Base-by-base conservation (phyloP, 257 asterid species). In the Nicotiana sylvestris region DNA sequence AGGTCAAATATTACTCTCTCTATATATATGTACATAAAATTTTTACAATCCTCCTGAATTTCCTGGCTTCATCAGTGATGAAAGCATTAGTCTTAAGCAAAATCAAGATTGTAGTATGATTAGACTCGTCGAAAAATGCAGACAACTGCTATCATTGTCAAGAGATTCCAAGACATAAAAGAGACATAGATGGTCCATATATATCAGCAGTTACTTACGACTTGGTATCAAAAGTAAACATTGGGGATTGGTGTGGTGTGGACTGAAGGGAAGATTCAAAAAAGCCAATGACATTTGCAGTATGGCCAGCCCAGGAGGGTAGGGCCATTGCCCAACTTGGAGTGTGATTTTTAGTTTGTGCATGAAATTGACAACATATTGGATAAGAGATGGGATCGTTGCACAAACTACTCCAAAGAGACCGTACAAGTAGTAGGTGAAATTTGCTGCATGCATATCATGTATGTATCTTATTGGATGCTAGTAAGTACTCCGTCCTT, bases 11-110 rank as follows among this genome's bases (percentile, higher is more conserved):
- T 21, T 21, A 21, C 21, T 21, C 21, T 21, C 21, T 21, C 21
- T 3, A 0, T 3, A 3, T 3, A 4, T 3, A 33, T 3, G 0
- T 3, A 33, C 0, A 3, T 33, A 4, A 3, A 33, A 0, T 0
- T 2, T 3, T 33, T 4, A 32, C 43, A 37, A 6, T 1, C 9
- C 46, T 6, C 9, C 46, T 7, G 9, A 39, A 39, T 39, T 39
- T 7, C 2, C 46, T 7, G 0, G 46, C 46, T 39, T 39, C 46
- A 39, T 39, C 2, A 39, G 2, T 1, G 0, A 39, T 39, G 6
- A 39, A 39, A 39, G 46, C 46, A 39, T 7, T 39, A 53, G 58
- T 12, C 58, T 51, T 51, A 13, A 51, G 15, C 5, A 51, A 51
- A 51, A 51, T 51, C 5, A 3, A 51, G 57, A 51, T 2, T 51